These are phyloP conservation scores for Triticum monococcum DNA, from an alignment of 176 grass and related monocot genomes.

Conservation along the genomic window DNA sequence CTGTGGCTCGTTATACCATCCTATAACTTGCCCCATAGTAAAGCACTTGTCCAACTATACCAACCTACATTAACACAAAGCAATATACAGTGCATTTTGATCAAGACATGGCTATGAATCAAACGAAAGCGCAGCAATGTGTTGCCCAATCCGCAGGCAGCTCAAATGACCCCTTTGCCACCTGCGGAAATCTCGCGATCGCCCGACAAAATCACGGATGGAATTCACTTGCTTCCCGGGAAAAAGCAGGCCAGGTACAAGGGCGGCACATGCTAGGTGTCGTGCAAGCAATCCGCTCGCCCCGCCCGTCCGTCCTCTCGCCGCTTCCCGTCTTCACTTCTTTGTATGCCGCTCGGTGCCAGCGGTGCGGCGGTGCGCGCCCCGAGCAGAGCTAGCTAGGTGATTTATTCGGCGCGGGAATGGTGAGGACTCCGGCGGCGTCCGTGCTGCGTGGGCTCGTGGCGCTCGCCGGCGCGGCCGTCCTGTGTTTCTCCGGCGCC, in stretches of 20 bases:
- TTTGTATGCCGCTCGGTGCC: neutral
- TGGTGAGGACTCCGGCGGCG: neutral
- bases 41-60: neutral
- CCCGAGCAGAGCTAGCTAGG: neutral
- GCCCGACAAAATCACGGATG: slow-evolving; percentile 10
- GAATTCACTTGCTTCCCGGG: neutral
- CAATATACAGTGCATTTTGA: neutral
- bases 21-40: neutral
- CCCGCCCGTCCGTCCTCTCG: neutral
- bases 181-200: slow-evolving; percentile 24
- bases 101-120: neutral
- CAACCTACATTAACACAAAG: neutral
- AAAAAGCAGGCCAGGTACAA: slow-evolving; percentile 4
- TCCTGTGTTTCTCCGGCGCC: neutral
- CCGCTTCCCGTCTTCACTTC: neutral
- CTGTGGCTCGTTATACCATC: neutral
- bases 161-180: neutral
- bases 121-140: neutral
- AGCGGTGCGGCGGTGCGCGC: too few relatives aligned
- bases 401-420: neutral
- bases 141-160: neutral
- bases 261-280: slow-evolving; percentile 22
- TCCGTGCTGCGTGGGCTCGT: neutral
- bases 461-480: neutral
- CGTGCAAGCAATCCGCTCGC: neutral